phyloP scores from a whole-genome alignment of 1,284 basidiomycete species.

The Leccinum fuscescens region DNA sequence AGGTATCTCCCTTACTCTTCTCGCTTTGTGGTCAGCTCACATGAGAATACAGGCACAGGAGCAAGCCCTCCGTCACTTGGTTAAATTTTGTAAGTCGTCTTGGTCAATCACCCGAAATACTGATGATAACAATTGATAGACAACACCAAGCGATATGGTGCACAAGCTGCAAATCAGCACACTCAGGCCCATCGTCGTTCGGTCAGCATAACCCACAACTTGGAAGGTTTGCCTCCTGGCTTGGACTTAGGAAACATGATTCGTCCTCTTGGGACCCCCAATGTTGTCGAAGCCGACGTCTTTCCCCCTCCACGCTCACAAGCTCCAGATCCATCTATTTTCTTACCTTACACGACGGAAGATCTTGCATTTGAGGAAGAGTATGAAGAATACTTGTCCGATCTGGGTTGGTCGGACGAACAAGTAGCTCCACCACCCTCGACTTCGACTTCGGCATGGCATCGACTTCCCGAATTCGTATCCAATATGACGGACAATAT shows the following conservation, averaged over 20 bases:
- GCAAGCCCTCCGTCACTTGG: slow-evolving; percentile 89
- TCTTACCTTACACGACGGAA: slow-evolving; percentile 80
- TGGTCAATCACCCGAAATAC: not conserved
- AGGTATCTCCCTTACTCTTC: slow-evolving; percentile 41
- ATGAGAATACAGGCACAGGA: slow-evolving; percentile 78
- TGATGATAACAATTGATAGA: slow-evolving; percentile 42
- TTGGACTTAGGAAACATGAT: slow-evolving; percentile 72
- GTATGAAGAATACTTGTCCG: slow-evolving; percentile 84
- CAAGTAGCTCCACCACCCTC: slow-evolving; percentile 45
- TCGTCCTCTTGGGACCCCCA: slow-evolving; percentile 74
- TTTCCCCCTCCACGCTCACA: slow-evolving; percentile 81
- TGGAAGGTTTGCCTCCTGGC: slow-evolving; percentile 75
- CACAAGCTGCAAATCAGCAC: slow-evolving; percentile 54
- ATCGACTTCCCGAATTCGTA: slow-evolving; percentile 67
- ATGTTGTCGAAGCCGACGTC: slow-evolving; percentile 73
- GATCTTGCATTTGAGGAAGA: slow-evolving; percentile 87
- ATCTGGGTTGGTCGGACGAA: slow-evolving; percentile 70
- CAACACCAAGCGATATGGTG: slow-evolving; percentile 79
- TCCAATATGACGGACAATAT: slow-evolving; percentile 76
- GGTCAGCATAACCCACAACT: slow-evolving; percentile 74
- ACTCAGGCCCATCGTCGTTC: slow-evolving; percentile 65
- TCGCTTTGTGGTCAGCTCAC: slow-evolving; percentile 7
- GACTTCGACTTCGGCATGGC: slow-evolving; percentile 61
- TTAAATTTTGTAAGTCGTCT: slow-evolving; percentile 82
- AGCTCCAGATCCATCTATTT: slow-evolving; percentile 79